Conservation (phyloP, 495 filamentous ascomycete genomes). For the Penicillium lagena region DNA sequence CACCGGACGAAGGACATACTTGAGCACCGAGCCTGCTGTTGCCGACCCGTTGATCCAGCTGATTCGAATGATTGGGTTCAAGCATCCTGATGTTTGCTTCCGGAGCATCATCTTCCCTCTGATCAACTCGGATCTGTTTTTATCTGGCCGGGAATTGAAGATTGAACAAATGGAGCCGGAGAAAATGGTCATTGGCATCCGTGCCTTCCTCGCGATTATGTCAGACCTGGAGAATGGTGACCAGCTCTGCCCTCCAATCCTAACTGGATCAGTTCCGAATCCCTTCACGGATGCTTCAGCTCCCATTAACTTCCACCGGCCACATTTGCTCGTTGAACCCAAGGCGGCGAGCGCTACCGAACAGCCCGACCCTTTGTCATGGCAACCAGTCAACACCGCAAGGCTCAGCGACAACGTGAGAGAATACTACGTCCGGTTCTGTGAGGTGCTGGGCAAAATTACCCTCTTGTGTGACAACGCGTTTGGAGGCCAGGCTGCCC, state of each 20-base stretch:
- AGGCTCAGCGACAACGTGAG: constrained; percentile 68
- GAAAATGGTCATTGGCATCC: constrained; percentile 91
- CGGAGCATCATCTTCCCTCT: constrained; percentile 87
- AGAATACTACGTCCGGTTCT: constrained; percentile 83
- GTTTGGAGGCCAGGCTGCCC: constrained; percentile 88
- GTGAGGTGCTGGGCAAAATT: constrained; percentile 91
- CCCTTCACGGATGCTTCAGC: constrained; percentile 33
- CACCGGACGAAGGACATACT: constrained; percentile 65
- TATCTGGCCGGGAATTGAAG: constrained; percentile 67
- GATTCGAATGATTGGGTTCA: constrained; percentile 91
- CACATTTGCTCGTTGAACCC: constrained; percentile 35
- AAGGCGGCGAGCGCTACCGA: constrained; percentile 27
- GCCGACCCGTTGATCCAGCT: constrained; percentile 88
- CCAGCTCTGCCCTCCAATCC: constrained; percentile 74
- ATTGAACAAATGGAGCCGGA: constrained; percentile 94
- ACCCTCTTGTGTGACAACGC: constrained; percentile 93
- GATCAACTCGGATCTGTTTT: constrained; percentile 84
- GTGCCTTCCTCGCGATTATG: constrained; percentile 87
- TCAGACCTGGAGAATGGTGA: constrained; percentile 86
- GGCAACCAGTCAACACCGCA: constrained; percentile 66
- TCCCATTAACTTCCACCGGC: constrained; percentile 28
- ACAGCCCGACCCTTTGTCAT: constrained; percentile 26
- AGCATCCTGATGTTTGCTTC: constrained; percentile 89
- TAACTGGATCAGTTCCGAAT: constrained; percentile 44
- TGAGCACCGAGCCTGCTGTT: constrained; percentile 72